Conservation (phyloP, 2,329 filamentous ascomycete genomes). For the Orbilia javanica region DNA sequence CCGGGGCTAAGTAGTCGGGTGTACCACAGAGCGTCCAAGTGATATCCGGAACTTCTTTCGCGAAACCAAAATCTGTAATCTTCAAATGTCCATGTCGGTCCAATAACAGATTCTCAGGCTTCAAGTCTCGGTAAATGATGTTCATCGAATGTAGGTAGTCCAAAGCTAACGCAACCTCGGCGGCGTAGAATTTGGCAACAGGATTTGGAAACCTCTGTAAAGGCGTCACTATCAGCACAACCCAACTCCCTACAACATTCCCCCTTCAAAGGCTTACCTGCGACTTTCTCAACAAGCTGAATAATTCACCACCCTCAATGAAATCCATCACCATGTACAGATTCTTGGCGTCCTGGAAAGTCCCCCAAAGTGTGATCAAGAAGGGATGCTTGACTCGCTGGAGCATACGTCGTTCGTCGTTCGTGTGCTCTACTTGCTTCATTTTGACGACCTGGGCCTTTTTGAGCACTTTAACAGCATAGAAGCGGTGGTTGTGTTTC, state of each 20-base stretch:
- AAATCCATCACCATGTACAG: slow-evolving; percentile 99
- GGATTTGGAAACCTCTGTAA: slow-evolving; percentile 96
- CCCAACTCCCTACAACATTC: neutral
- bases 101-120: slow-evolving; percentile 91
- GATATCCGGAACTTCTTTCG: slow-evolving; percentile 97
- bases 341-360: slow-evolving; percentile 94
- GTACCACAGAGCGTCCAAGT: slow-evolving; percentile 99
- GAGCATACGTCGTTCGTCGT: slow-evolving; percentile 95
- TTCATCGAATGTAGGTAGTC: slow-evolving; percentile 95
- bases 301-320: slow-evolving; percentile 96
- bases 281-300: slow-evolving; percentile 93
- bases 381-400: slow-evolving; percentile 98
- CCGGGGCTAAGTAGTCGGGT: slow-evolving; percentile 95
- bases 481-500: slow-evolving; percentile 97
- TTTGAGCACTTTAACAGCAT: slow-evolving; percentile 98
- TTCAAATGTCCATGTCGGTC: slow-evolving; percentile 95
- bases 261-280: slow-evolving; percentile 71
- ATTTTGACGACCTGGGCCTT: slow-evolving; percentile 99
- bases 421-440: slow-evolving; percentile 99
- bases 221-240: slow-evolving; percentile 12
- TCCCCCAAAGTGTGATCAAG: slow-evolving; percentile 97
- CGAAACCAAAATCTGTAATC: slow-evolving; percentile 98
- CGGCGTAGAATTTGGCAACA: slow-evolving; percentile 98
- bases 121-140: slow-evolving; percentile 97
- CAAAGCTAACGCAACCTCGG: slow-evolving; percentile 92